These are phyloP conservation scores for Salvia miltiorrhiza DNA, from an alignment of 257 asterid species.

Conservation along the genomic window DNA sequence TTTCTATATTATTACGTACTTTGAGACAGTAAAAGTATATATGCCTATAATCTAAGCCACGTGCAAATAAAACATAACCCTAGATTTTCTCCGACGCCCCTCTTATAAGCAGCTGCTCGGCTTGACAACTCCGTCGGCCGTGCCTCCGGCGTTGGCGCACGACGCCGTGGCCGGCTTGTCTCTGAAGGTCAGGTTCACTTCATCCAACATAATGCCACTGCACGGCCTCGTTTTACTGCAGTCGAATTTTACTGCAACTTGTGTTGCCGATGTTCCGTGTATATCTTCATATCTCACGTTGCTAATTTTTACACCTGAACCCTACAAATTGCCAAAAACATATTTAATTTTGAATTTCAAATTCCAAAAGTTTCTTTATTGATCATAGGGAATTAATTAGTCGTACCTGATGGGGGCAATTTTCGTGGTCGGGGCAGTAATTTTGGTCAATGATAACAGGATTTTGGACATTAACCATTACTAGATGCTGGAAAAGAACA, in stretches of 20 bases:
- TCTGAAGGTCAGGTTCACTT: constrained; percentile 24
- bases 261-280: constrained; percentile 45
- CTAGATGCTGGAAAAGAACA: constrained; percentile 35
- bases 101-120: constrained; percentile 31
- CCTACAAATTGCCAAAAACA: constrained; percentile 1
- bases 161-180: constrained; percentile 28
- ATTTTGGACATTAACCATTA: constrained; percentile 45
- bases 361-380: background rate
- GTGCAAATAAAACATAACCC: too few species aligned
- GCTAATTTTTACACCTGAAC: constrained; percentile 40
- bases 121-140: constrained; percentile 18
- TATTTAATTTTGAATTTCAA: too few species aligned
- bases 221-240: constrained; percentile 35
- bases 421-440: constrained; percentile 40
- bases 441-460: constrained; percentile 59
- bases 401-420: constrained; percentile 39
- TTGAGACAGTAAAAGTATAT: too few species aligned
- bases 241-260: constrained; percentile 33
- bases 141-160: constrained; percentile 30
- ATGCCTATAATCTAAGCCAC: too few species aligned
- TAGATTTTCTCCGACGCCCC: too few species aligned
- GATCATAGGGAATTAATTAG: too few species aligned
- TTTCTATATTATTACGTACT: too few species aligned
- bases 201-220: constrained; percentile 30
- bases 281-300: constrained; percentile 37